Evolutionary conservation across 306 rosid species (phyloP), one percentile per base, ranked within the genome.

Genomic region (Glycine tomentella): DNA sequence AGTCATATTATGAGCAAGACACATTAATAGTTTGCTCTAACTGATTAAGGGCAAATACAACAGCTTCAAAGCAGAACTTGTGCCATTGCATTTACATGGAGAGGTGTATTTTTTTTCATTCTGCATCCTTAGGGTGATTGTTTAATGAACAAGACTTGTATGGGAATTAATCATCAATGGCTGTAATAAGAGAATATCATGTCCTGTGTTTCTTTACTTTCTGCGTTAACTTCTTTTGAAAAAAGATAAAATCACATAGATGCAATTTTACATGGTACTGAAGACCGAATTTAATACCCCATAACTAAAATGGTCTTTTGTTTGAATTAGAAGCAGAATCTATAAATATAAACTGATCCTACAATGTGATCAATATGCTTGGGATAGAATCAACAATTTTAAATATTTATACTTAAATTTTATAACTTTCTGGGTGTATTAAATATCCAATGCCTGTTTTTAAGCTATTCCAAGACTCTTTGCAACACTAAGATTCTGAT

Each of bases 1-100:
- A 42, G 69, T 25, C 46, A 56, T 72, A 52, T 73, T 73, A 53
- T 55, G 15, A 9, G 15, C 71, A 76, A 74, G 69, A 61, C 7
- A 51, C 72, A 33, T 49, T 76, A 63, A 42, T 42, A 7, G 46
- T 42, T 42, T 5, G 46, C 46, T 50, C 16, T 64, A 17, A 15
- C 61, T 50, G 38, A 50, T 11, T n/a, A 48, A 63, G 4, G 59
- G 72, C 12, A 61, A 76, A 76, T 48, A 17, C 49, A 76, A 76
- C 17, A 48, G 40, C 45, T 58, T 44, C 2, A 13, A 49, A 49
- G 70, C 61, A 48, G 16, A 62, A 50, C 63, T 49, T 48, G 15
- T n/a, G 9, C 56, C 57, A 76, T 49, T 76, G 61, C 50, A 76
- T 49, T 63, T 20, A 31, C 63, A n/a, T n/a, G 46, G 8, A 16